phyloP scores from a whole-genome alignment of 2,329 filamentous ascomycete genomes.

The Rutstroemia sp. region DNA sequence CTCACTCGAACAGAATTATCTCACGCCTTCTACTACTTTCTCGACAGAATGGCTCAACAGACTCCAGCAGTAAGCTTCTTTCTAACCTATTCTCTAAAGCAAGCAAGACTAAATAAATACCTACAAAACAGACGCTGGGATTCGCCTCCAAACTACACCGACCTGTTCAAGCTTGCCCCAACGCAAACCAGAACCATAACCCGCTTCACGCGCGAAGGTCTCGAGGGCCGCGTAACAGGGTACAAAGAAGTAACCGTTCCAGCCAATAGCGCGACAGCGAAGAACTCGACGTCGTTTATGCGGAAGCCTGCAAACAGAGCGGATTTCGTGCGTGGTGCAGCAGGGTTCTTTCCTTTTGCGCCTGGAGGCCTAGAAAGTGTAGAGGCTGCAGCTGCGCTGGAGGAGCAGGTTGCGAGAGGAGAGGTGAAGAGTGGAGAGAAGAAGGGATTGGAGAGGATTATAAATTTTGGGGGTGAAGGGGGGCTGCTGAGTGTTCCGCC shows the following conservation, averaged over 20 bases:
- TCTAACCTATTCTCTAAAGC: slow-evolving; percentile 10
- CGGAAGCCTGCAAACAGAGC: slow-evolving; percentile 80
- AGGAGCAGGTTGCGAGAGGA: slow-evolving; percentile 61
- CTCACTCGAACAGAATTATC: slow-evolving; percentile 67
- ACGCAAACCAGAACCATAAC: slow-evolving; percentile 94
- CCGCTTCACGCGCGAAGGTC: slow-evolving; percentile 81
- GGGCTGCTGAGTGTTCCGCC: slow-evolving; percentile 76
- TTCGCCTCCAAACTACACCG: slow-evolving; percentile 67
- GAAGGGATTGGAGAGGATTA: slow-evolving; percentile 72
- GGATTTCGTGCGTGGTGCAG: slow-evolving; percentile 87
- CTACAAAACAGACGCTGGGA: slow-evolving; percentile 60
- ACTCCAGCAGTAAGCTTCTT: slow-evolving; percentile 60
- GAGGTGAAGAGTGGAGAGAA: slow-evolving; percentile 36
- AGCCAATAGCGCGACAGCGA: slow-evolving; percentile 80
- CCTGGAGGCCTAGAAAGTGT: slow-evolving; percentile 84
- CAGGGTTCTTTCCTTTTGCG: slow-evolving; percentile 90
- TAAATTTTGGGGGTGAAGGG: slow-evolving; percentile 70
- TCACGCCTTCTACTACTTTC: slow-evolving; percentile 74
- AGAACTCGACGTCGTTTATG: slow-evolving; percentile 85
- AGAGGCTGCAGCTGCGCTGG: slow-evolving; percentile 75
- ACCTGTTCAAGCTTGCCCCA: slow-evolving; percentile 78
- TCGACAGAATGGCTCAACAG: slow-evolving; percentile 80
- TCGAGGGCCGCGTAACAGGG: slow-evolving; percentile 86
- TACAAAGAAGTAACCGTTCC: slow-evolving; percentile 93
- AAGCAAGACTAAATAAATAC: slow-evolving; percentile 9